A percentile compares a stretch with the other conserved stretches of the same genome.
phyloP scores from a whole-genome alignment of 2,329 filamentous ascomycete genomes.

The Aspergillus sp. region DNA sequence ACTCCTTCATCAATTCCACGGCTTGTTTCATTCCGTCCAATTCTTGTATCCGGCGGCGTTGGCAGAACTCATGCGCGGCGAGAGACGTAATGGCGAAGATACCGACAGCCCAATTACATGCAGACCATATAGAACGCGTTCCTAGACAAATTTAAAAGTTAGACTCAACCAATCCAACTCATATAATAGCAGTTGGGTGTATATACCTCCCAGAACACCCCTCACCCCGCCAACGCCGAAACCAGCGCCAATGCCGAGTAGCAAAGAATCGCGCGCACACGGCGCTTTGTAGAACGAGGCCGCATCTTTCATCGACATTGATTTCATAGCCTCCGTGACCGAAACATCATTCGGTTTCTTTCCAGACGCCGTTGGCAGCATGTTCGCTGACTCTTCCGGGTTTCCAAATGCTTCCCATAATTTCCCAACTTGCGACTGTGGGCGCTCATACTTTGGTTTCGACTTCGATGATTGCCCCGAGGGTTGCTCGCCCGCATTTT shows the following conservation, averaged over 20 bases:
- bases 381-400: slow-evolving; percentile 52
- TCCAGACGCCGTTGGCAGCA: slow-evolving; percentile 59
- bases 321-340: slow-evolving; percentile 42
- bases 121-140: slow-evolving; percentile 60
- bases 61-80: slow-evolving; percentile 80
- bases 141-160: slow-evolving; percentile 18
- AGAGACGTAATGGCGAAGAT: slow-evolving; percentile 70
- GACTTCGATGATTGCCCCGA: slow-evolving; percentile 21
- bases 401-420: slow-evolving; percentile 50
- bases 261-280: slow-evolving; percentile 77
- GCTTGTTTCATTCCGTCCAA: slow-evolving; percentile 80
- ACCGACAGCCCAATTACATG: slow-evolving; percentile 83
- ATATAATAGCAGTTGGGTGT: neutral
- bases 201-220: slow-evolving; percentile 70
- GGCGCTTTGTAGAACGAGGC: slow-evolving; percentile 71
- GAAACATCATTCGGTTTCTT: slow-evolving; percentile 48
- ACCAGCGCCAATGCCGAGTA: slow-evolving; percentile 79
- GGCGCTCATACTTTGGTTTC: slow-evolving; percentile 43
- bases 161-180: neutral
- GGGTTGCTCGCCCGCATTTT: slow-evolving; percentile 18
- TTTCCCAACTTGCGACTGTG: slow-evolving; percentile 48
- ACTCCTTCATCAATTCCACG: slow-evolving; percentile 75
- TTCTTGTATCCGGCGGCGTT: slow-evolving; percentile 71
- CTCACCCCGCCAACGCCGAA: slow-evolving; percentile 73
- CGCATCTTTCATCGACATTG: slow-evolving; percentile 54